Evolutionary conservation across 2,329 filamentous ascomycete genomes (phyloP).

Genomic region (Pseudogymnoascus sp.): DNA sequence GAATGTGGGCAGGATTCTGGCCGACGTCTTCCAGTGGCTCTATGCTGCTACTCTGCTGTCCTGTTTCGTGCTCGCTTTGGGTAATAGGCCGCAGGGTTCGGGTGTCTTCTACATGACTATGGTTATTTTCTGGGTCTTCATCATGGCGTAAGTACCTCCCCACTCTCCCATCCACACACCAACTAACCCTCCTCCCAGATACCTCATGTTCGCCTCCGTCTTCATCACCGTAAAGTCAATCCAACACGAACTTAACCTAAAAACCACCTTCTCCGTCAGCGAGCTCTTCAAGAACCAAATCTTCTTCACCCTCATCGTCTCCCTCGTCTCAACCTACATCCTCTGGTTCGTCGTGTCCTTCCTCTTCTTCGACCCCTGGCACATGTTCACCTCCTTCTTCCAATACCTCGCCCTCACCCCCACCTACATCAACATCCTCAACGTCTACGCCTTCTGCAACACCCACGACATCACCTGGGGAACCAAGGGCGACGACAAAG

Average conservation of each 20-base stretch:
- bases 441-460: conserved; percentile 98
- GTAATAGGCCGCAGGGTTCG: conserved; percentile 89
- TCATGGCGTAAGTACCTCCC: conserved; percentile 67
- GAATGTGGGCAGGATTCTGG: conserved; percentile 67
- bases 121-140: conserved; percentile 95
- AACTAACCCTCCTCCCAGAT: conserved; percentile 38
- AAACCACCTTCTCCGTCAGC: conserved; percentile 55
- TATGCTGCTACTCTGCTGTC: conserved; percentile 88
- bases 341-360: conserved; percentile 88
- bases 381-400: conserved; percentile 92
- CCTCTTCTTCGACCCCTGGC: conserved; percentile 96
- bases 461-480: conserved; percentile 97
- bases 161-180: not conserved
- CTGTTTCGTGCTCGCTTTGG: conserved; percentile 89
- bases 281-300: conserved; percentile 77
- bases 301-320: conserved; percentile 91
- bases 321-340: conserved; percentile 82
- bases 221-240: conserved; percentile 90
- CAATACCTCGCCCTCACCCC: conserved; percentile 94
- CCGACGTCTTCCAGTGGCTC: conserved; percentile 90
- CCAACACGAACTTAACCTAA: conserved; percentile 54
- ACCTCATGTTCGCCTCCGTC: conserved; percentile 88
- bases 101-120: conserved; percentile 92
- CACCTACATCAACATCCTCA: conserved; percentile 96
- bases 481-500: conserved; percentile 95